Conservation (phyloP, 495 filamentous ascomycete genomes). For the Aspergillus bridgeri region DNA sequence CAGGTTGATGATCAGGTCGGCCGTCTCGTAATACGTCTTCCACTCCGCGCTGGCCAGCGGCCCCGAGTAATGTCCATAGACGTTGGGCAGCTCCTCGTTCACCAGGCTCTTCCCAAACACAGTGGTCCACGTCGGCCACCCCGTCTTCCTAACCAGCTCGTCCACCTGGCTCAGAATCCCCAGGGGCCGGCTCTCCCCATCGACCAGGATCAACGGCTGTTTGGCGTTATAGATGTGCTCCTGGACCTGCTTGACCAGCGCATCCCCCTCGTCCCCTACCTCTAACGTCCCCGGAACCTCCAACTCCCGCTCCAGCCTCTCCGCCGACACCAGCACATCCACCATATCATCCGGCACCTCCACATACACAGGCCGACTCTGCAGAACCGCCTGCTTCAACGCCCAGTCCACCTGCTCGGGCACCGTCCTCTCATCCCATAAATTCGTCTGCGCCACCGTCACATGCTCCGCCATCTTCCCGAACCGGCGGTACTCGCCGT, state of each 20-base stretch:
- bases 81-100: constrained; percentile 33
- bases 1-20: constrained; percentile 33
- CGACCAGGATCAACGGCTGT: constrained; percentile 35
- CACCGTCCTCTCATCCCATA: constrained; percentile 32
- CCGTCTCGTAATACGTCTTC: constrained; percentile 27
- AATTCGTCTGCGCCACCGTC: constrained; percentile 37
- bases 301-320: constrained; percentile 15
- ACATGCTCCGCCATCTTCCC: constrained; percentile 36
- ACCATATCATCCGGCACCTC: constrained; percentile 44
- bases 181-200: constrained; percentile 28
- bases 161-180: constrained; percentile 28
- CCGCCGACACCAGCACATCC: constrained; percentile 23
- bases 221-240: constrained; percentile 31
- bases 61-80: constrained; percentile 35
- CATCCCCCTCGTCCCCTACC: neutral
- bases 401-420: constrained; percentile 39
- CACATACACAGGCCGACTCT: constrained; percentile 44
- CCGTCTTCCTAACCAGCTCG: constrained; percentile 24
- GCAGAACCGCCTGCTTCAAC: constrained; percentile 34
- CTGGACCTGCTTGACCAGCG: constrained; percentile 16
- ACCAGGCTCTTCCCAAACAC: constrained; percentile 37
- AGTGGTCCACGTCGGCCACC: constrained; percentile 34
- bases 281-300: neutral
- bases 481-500: constrained; percentile 41
- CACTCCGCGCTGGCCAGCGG: constrained; percentile 19